Conservation (phyloP, 2,329 filamentous ascomycete genomes). For the Alternaria alternata region DNA sequence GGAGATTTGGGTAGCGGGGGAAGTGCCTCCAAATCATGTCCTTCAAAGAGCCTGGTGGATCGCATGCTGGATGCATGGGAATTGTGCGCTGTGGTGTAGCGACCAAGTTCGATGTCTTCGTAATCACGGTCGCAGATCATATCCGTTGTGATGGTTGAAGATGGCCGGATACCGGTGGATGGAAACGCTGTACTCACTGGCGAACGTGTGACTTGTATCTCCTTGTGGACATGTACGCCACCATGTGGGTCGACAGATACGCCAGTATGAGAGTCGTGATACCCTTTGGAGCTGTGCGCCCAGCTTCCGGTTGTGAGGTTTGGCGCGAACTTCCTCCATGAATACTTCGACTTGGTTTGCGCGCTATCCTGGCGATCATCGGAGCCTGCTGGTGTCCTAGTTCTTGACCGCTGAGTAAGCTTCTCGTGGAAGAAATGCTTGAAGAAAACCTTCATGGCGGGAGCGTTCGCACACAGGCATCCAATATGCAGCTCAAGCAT, state of each 20-base stretch:
- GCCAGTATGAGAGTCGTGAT: conserved; percentile 32
- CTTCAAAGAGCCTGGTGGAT: conserved; percentile 12
- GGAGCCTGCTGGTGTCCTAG: conserved; percentile 5
- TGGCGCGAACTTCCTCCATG: conserved; percentile 18
- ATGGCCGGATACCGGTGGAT: not conserved
- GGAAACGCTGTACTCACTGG: conserved; percentile 10
- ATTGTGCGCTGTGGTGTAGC: conserved; percentile 20
- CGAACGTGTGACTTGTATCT: conserved; percentile 22
- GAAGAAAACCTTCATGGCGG: conserved; percentile 46
- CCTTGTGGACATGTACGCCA: conserved; percentile 28
- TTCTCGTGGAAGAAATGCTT: conserved; percentile 39
- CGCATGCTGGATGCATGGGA: conserved; percentile 18
- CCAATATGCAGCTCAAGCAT: conserved; percentile 43
- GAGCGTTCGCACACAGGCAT: conserved; percentile 42
- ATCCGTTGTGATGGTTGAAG: conserved; percentile 24
- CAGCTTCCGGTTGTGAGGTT: conserved; percentile 15
- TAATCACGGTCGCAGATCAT: conserved; percentile 28
- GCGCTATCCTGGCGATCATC: not conserved
- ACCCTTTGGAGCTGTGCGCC: conserved; percentile 25
- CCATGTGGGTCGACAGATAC: conserved; percentile 33
- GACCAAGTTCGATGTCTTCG: conserved; percentile 37
- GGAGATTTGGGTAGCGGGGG: conserved; percentile 25
- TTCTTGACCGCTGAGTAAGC: conserved; percentile 18
- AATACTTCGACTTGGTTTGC: conserved; percentile 1
- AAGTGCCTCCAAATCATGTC: conserved; percentile 23